Base-by-base conservation (phyloP, 1,139 yeast species). In the Tardiomyces digboiensis region DNA sequence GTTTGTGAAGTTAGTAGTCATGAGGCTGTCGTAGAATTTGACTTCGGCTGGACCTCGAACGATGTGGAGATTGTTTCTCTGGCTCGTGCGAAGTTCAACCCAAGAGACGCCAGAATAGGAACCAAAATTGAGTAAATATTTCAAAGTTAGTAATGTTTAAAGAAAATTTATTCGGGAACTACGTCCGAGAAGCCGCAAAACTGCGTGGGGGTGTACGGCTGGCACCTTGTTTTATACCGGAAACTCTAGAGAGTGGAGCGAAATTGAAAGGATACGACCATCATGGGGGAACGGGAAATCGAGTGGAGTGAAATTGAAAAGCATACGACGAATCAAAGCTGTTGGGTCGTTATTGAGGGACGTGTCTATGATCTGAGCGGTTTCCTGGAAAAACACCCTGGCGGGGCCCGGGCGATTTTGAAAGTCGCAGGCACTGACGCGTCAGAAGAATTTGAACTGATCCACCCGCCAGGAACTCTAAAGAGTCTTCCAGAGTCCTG, bases 371-470 rank as follows among this genome's bases (percentile, higher is more conserved):
- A 77, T 52, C 71, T 75, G 46, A 70, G 80, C 0, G 58, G 66
- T 10, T 77, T 75, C 52, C 63, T 76, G 49, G 57, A 63, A 21
- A 68, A 73, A 44, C 83, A 77, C 54, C 82, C 82, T 2, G 83
- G 83, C 21, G 83, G 83, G 5, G 68, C 65, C 29, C 72, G 74
- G 39, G 70, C 80, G 14, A 76, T 78, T 45, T 55, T 71, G 5
- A 75, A 72, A 53, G 77, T 73, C 49, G 80, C 80, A 5, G 83
- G 82, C 7, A 73, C 71, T 50, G 82, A 77, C 57, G 82, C 81
- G 1, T 76, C 82, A 1, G 80, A 76, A 16, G 70, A 66, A 42
- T 65, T 65, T 46, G 54, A 63, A 50, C 68, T 67, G 19, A 59
- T 64, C 36, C 68, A 64, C 43, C 61, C 66, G 3, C 5, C 33